Base-by-base conservation (phyloP, 345 rosid species). In the Turritis glabra region DNA sequence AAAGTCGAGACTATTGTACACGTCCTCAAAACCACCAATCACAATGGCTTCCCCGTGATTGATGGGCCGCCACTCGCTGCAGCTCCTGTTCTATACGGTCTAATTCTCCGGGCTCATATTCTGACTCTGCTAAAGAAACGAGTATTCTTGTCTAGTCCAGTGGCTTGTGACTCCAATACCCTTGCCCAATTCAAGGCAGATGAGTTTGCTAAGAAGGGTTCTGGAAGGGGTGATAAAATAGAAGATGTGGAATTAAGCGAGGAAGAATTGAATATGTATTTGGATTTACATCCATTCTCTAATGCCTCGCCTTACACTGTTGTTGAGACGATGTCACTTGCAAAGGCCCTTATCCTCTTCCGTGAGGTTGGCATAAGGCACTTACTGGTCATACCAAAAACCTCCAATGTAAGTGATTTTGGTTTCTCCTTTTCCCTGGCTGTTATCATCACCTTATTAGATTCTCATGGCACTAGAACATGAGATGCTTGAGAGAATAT, bases 221-320 rank as follows among this genome's bases (percentile, higher is more conserved):
- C 85, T 18, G 97, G 96, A 38, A 81, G 83, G 19, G 74, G 71
- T 29, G 87, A 82, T 58, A 79, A 18, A 46, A 82, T 95, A 61
- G 92, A 89, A 73, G 99, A 95, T 71, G 54, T 92, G 35, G 77
- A 86, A 60, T 64, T 91, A 67, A 90, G 78, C 7, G 85, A 82
- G 38, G 99, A 88, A 73, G 97, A 95, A 80, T 78, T 89, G 97
- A 92, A 84, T 65, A 87, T 95, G 99, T 91, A 80, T 72, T 47
- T 90, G 67, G 99, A 95, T 79, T 79, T 91, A 54, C 93, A 82
- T 77, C 96, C 97, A 6, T 95, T 95, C 71, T 84, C 96, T 55
- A 90, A 91, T 75, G 87, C 97, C 64, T 95, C 97, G 1, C 99
- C 97, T 25, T 90, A 90, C 55, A 91, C 93, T 9, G 99, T 95